These are phyloP conservation scores for Celoporthe dispersa DNA, from an alignment of 2,329 filamentous ascomycete species.

Conservation along the genomic window DNA sequence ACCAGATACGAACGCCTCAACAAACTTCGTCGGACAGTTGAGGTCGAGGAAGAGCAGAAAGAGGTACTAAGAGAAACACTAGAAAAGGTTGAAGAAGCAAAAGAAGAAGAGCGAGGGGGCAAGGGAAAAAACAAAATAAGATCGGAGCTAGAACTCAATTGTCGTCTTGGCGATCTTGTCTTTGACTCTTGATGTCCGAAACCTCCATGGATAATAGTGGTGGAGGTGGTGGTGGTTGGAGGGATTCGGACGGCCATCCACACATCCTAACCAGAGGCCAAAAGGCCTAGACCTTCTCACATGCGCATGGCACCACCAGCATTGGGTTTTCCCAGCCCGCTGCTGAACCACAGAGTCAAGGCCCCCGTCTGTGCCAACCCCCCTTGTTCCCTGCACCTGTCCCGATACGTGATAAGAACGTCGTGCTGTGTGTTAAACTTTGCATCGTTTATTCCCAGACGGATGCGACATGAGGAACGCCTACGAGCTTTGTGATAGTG, in stretches of 20 bases:
- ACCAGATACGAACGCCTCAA: too few species aligned
- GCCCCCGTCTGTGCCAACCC: not conserved
- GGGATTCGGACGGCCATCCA: not conserved
- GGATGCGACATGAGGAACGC: not conserved
- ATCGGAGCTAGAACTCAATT: too few species aligned
- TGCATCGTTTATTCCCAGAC: not conserved
- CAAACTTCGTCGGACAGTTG: too few species aligned
- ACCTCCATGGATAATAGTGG: not conserved
- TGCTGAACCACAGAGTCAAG: not conserved
- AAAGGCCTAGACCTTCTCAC: slow-evolving; percentile 3
- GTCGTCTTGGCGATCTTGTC: too few species aligned
- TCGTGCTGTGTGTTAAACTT: not conserved
- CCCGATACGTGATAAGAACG: not conserved
- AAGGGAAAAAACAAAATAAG: too few species aligned
- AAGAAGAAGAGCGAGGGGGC: too few species aligned
- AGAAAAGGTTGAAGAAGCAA: too few species aligned
- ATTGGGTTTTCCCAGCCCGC: not conserved
- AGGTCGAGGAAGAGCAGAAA: too few species aligned
- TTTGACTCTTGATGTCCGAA: too few species aligned
- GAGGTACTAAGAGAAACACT: too few species aligned
- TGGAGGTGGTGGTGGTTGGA: not conserved
- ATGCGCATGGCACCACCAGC: too few species aligned
- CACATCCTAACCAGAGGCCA: not conserved
- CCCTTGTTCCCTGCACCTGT: slow-evolving; percentile 1
- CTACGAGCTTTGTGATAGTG: not conserved